Evolutionary conservation across 495 filamentous ascomycete species (phyloP), one percentile per base, ranked within the genome.

Genomic region (Choiromyces venosus): DNA sequence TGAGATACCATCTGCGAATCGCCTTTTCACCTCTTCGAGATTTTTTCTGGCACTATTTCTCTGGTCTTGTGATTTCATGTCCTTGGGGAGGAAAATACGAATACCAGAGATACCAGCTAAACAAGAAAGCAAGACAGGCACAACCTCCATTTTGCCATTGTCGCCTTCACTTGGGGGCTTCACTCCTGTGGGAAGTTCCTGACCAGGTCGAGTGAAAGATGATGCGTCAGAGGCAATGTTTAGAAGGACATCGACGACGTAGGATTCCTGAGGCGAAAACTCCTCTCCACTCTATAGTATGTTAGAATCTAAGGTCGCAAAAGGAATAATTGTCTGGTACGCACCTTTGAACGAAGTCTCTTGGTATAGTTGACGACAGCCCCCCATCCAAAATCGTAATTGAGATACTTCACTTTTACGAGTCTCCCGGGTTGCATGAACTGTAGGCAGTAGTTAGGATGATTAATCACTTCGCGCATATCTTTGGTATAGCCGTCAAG

Each of bases 1-100:
- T 18, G 95, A 89, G 68, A 98, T 83, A 2, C 95, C 95, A 82
- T 98, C 96, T n/a, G 92, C 91, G 83, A 99, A 97, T 44, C 96
- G 89, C 73, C 86, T 87, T 76, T 89, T 86, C 6, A 94, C 88
- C 79, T 97, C 93, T 39, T 88, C 87, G 37, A 97, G 77, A 14
- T 86, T 79, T 77, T 90, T 91, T 35, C 89, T 89, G 40, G 91
- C 88, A 0, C 78, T 84, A 36, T 91, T 90, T 39, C 89, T 85
- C 46, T 91, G 84, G 38, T 91, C 87, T 21, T 83, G 78, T 5
- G 86, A 85, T 42, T 86, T 85, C 39, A 94, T 81, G 74, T 96
- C 91, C 68, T 90, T 88, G 0, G 94, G 92, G 61, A 96, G 83
- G 85, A 91, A 91, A 10, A 97, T 84, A 1, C 93, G 87, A 9